These are phyloP conservation scores for Coleophoma crateriformis DNA, from an alignment of 2,329 filamentous ascomycete genomes.

Conservation along the genomic window DNA sequence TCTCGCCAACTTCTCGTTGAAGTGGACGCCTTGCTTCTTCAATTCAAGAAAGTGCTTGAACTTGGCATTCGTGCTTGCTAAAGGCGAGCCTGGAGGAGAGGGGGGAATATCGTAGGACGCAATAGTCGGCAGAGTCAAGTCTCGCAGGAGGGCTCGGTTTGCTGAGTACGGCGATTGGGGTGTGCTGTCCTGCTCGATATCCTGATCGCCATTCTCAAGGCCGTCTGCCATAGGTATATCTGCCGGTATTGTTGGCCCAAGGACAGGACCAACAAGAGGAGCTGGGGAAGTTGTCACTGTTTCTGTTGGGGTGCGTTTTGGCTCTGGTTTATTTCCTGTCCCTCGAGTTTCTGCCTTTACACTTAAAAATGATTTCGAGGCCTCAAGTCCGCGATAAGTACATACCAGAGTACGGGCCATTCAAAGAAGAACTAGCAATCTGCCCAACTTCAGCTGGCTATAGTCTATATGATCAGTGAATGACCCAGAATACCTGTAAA, in stretches of 20 bases:
- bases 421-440: constrained; percentile 5
- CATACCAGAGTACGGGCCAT: constrained; percentile 15
- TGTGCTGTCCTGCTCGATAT: constrained; percentile 18
- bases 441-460: constrained; percentile 10
- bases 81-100: constrained; percentile 61
- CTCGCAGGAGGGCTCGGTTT: constrained; percentile 58
- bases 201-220: constrained; percentile 18
- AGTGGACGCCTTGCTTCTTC: constrained; percentile 73
- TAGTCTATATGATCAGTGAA: constrained; percentile 16
- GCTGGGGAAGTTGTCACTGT: constrained; percentile 3
- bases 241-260: constrained; percentile 20
- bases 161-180: constrained; percentile 60
- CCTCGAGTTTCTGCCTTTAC: constrained; percentile 7
- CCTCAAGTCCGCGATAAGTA: neutral
- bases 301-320: neutral
- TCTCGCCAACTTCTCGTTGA: constrained; percentile 67
- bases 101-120: constrained; percentile 71
- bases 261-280: constrained; percentile 19
- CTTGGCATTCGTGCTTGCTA: constrained; percentile 52
- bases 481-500: neutral
- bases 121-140: constrained; percentile 67
- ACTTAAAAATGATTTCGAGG: constrained; percentile 5
- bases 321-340: constrained; percentile 4
- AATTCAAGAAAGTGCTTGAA: constrained; percentile 69
- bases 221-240: constrained; percentile 8